These are phyloP conservation scores for Rhizopogon roseolus DNA, from an alignment of 768 basidiomycete genomes.

Conservation along the genomic window DNA sequence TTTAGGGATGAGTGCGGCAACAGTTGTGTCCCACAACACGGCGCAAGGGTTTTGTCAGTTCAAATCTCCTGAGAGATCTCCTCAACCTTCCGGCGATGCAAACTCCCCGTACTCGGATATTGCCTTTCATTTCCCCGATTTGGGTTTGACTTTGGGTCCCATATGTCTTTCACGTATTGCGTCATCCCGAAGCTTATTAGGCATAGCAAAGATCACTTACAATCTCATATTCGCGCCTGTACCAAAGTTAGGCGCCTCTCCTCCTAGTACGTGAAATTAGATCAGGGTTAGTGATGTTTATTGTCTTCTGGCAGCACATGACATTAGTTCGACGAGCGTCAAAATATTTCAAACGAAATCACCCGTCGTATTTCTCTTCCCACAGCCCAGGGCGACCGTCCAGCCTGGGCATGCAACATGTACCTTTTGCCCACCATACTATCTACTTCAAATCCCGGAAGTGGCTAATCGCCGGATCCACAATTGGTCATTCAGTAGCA, in stretches of 20 bases:
- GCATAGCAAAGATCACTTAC: neutral
- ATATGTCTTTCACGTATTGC: neutral
- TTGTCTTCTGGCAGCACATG: neutral
- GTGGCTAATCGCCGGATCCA: too few species aligned
- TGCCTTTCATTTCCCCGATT: conserved; percentile 14
- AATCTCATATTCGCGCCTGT: neutral
- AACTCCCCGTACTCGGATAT: conserved; percentile 26
- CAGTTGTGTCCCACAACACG: neutral
- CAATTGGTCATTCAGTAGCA: too few species aligned
- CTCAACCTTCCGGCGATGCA: conserved; percentile 27
- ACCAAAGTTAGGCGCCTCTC: neutral
- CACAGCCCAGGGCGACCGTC: neutral
- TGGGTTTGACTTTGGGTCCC: neutral
- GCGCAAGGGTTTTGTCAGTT: neutral
- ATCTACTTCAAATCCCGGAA: too few species aligned
- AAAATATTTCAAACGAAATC: neutral
- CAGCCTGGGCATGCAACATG: neutral
- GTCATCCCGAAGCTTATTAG: neutral
- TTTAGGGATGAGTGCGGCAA: neutral
- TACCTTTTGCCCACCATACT: neutral
- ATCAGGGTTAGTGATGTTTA: neutral
- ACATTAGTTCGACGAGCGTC: neutral
- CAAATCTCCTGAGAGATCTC: conserved; percentile 31
- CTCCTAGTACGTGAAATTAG: neutral
- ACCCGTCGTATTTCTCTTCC: neutral